Evolutionary conservation across 768 basidiomycete genomes (phyloP), one percentile per base, ranked within the genome.

Genomic region (Pisolithus microcarpus): DNA sequence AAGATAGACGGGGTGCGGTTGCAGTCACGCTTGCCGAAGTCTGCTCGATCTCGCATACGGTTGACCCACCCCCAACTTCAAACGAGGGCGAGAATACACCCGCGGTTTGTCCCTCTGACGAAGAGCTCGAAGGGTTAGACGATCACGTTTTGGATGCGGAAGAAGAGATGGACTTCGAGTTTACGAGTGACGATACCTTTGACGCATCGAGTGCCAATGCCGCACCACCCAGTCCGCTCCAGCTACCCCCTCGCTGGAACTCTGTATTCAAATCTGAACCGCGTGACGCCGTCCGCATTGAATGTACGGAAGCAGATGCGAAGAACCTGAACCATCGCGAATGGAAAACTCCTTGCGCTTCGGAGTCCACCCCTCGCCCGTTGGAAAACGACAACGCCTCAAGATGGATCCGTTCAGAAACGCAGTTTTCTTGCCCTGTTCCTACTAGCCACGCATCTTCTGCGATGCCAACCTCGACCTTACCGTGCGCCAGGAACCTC

Each of bases 21-120:
- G 51, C 56, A 1, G 65, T 68, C 5, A 46, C 50, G 6, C 65
- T 63, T 4, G 58, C 55, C 34, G 55, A 68, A 38, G 52, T 68
- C 4, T 68, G 66, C 56, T 49, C 54, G 3, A 55, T 66, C 23
- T 48, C 62, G 38, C 62, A 64, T 0, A 53, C 60, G 26, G 53
- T 60, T 24, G 64, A 56, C 1, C 62, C 62, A 36, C 51, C 58
- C 0, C 56, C 58, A 15, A 54, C 55, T 0, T 52, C 57, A 11
- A 54, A 44, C 42, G 57, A 53, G 44, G 51, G 45, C 21, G 13
- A n/a, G n/a, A 18, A 50, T 18, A 10, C 42, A 7, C 13, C 11
- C 6, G n/a, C 28, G 16, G 18, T 19, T 10, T 31, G 21, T 10
- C 9, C 23, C 9, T 7, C 45, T 19, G 19, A 18, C 37, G 16